Evolutionary conservation across 176 grass and related monocot genomes (phyloP).

Genomic region (Aechmea fasciata): DNA sequence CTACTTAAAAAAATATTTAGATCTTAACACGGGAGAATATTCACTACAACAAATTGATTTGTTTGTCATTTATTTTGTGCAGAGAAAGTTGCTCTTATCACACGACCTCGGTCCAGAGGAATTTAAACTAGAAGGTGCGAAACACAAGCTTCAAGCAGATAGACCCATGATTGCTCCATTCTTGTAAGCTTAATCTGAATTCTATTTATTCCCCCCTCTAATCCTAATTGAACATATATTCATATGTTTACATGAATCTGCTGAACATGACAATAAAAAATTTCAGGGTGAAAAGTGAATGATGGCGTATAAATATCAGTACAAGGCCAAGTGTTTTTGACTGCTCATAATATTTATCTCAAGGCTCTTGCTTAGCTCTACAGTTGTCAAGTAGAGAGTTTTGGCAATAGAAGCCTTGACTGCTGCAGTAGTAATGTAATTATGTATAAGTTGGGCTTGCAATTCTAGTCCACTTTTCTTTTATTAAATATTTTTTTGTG

Average conservation of each 20-base stretch:
- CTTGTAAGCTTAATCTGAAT: constrained; percentile 40
- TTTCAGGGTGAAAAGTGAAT: constrained; percentile 48
- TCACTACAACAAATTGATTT: too few relatives aligned
- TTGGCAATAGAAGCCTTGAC: too few relatives aligned
- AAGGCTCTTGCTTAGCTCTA: background rate
- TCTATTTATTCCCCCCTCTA: background rate
- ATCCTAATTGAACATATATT: background rate
- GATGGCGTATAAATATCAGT: background rate
- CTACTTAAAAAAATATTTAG: too few relatives aligned
- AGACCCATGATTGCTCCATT: constrained; percentile 34
- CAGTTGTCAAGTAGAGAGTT: too few relatives aligned
- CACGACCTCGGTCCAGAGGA: too few relatives aligned
- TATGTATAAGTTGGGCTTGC: too few relatives aligned
- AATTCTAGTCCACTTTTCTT: too few relatives aligned
- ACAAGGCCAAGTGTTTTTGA: background rate
- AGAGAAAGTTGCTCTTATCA: too few relatives aligned
- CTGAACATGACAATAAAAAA: constrained; percentile 6
- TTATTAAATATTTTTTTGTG: too few relatives aligned
- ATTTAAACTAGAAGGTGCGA: constrained; percentile 28
- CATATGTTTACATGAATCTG: constrained; percentile 15
- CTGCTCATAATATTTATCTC: background rate
- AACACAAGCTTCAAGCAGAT: constrained; percentile 36
- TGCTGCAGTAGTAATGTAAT: too few relatives aligned
- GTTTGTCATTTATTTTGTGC: too few relatives aligned
- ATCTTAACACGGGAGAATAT: too few relatives aligned